Evolutionary conservation across 1,284 basidiomycete species (phyloP).

Genomic region (Hemileia vastatrix): DNA sequence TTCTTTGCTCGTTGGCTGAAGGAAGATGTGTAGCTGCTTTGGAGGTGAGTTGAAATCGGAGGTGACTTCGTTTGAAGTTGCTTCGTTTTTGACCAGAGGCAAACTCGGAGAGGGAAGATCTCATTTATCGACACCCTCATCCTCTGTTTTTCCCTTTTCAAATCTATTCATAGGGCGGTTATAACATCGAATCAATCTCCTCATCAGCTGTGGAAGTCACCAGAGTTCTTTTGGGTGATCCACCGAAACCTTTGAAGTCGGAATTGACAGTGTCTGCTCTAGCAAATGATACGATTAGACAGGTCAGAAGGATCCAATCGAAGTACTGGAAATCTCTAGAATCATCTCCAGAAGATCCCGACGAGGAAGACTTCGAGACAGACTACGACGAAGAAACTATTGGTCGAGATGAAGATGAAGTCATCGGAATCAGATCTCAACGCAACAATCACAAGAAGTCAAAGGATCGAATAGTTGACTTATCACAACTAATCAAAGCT

Average conservation of each 20-base stretch:
- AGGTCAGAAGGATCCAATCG: slow-evolving; percentile 4
- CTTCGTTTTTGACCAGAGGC: background rate
- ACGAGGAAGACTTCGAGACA: background rate
- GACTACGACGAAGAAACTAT: background rate
- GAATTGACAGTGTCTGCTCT: background rate
- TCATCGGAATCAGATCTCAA: background rate
- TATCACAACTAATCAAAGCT: background rate
- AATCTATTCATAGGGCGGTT: background rate
- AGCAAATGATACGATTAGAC: background rate
- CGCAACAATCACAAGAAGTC: too few relatives aligned
- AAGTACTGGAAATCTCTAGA: slow-evolving; percentile 1
- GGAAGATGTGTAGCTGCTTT: background rate
- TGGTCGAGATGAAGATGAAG: background rate
- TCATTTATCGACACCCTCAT: background rate
- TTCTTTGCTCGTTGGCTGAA: background rate
- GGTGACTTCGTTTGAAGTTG: background rate
- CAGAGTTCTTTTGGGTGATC: background rate
- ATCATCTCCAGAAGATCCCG: background rate
- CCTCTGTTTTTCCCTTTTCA: background rate
- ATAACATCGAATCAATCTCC: slow-evolving; percentile 2
- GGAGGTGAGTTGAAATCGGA: background rate
- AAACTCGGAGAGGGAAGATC: background rate
- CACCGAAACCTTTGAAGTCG: background rate
- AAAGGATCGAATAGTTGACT: background rate
- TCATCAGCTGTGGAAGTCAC: background rate